phyloP scores from a whole-genome alignment of 2,329 filamentous ascomycete genomes.

The Teratosphaeria pseudoeucalypti region DNA sequence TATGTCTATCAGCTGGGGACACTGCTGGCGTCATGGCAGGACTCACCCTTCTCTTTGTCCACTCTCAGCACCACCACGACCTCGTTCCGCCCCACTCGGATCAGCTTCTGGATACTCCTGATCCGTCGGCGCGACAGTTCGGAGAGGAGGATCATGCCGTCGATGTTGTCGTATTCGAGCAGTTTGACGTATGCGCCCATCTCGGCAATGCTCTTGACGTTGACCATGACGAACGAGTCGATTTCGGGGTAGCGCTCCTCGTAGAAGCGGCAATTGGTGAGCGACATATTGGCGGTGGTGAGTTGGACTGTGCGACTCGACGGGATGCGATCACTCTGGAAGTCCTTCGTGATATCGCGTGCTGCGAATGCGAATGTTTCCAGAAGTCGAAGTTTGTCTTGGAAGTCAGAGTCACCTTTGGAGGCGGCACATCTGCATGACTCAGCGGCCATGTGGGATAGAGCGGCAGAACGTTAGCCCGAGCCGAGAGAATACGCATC shows the following conservation, averaged over 20 bases:
- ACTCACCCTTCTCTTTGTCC: slow-evolving; percentile 83
- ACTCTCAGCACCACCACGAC: slow-evolving; percentile 97
- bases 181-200: slow-evolving; percentile 99
- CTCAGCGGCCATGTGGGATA: too few relatives aligned
- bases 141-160: slow-evolving; percentile 98
- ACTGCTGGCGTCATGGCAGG: neutral
- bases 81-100: slow-evolving; percentile 94
- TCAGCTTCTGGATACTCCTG: slow-evolving; percentile 96
- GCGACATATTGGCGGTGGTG: slow-evolving; percentile 58
- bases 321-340: too few relatives aligned
- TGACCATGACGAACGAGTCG: slow-evolving; percentile 99
- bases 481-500: too few relatives aligned
- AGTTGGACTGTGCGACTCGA: too few relatives aligned
- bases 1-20: neutral
- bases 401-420: too few relatives aligned
- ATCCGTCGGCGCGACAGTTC: slow-evolving; percentile 98
- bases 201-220: slow-evolving; percentile 99
- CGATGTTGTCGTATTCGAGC: slow-evolving; percentile 98
- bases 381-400: too few relatives aligned
- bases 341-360: too few relatives aligned
- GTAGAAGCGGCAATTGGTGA: slow-evolving; percentile 95
- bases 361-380: too few relatives aligned
- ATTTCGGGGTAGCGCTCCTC: slow-evolving; percentile 97
- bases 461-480: too few relatives aligned
- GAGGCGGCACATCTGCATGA: too few relatives aligned